phyloP scores from a whole-genome alignment of 1,139 yeast genomes.

The Saccharomycopsis hybrid region DNA sequence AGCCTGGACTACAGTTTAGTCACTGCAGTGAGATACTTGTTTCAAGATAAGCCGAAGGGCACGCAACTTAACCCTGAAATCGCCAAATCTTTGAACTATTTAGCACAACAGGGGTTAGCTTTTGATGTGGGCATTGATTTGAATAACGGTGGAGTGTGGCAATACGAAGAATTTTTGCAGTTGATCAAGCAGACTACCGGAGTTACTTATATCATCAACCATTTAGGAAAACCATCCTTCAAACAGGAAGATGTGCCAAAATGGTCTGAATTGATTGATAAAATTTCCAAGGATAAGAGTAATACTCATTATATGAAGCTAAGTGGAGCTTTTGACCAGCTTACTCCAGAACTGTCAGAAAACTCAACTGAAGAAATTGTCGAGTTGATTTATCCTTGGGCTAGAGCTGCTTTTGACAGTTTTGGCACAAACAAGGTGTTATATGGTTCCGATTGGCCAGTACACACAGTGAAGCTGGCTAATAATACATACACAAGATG shows the following conservation, averaged over 20 bases:
- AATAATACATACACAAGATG: constrained; percentile 23
- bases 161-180: constrained; percentile 31
- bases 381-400: constrained; percentile 31
- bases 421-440: constrained; percentile 32
- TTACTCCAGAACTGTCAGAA: constrained; percentile 25
- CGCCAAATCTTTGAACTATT: constrained; percentile 30
- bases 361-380: constrained; percentile 21
- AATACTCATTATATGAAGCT: constrained; percentile 33
- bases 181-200: constrained; percentile 24
- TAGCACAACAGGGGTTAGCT: constrained; percentile 27
- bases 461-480: constrained; percentile 28
- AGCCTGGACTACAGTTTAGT: constrained; percentile 24
- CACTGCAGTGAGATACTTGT: constrained; percentile 36
- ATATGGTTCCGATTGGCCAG: constrained; percentile 44
- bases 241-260: constrained; percentile 7
- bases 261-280: constrained; percentile 27
- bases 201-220: constrained; percentile 34
- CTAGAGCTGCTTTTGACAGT: constrained; percentile 26
- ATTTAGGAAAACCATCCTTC: constrained; percentile 36
- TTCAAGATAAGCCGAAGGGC: constrained; percentile 36
- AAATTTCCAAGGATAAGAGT: constrained; percentile 23
- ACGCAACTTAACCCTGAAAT: constrained; percentile 29
- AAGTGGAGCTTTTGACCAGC: constrained; percentile 38
- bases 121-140: constrained; percentile 40
- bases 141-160: constrained; percentile 34